Evolutionary conservation across 1,284 basidiomycete species (phyloP), one percentile per base, ranked within the genome.

Genomic region (Heliocybe sulcata): DNA sequence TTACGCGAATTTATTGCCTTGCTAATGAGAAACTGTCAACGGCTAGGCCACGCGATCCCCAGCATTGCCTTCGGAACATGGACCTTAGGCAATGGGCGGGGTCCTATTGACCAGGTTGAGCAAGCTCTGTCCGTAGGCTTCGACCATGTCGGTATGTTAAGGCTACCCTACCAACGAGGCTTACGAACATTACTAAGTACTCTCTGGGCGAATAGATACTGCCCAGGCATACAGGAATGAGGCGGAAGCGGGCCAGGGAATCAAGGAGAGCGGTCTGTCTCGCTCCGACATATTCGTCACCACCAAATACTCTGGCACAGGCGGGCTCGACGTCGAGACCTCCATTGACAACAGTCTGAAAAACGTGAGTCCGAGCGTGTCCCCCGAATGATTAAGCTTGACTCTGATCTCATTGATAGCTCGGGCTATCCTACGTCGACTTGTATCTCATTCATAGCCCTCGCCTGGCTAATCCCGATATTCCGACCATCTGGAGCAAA

Each of bases 381-480:
- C 29, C 29, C n/a, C n/a, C n/a, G n/a, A n/a, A n/a, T n/a, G n/a
- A n/a, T n/a, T n/a, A n/a, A n/a, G n/a, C n/a, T n/a, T n/a, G n/a
- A n/a, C n/a, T n/a, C n/a, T n/a, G n/a, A n/a, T n/a, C n/a, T n/a
- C n/a, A n/a, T n/a, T n/a, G n/a, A 45, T 53, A 88, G 84, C 78
- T 91, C 11, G 82, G 82, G 1, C 62, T 91, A 4, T 72, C 81
- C 48, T 82, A 85, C 58, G 71, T 92, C 12, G 87, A 92, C 64
- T 66, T 92, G 14, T 91, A 90, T 69, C 77, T 88, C 35, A 80
- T 89, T 29, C 88, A 90, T 61, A 55, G 55, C 16, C 86, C 87
- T 0, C 54, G 57, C 0, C 60, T 79, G 27, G 66, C 76, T 10
- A 60, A 65, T 25, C 72, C 71, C 8, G 74, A 84, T 56, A 73